Base-by-base conservation (phyloP, 140 eudicot genomes). In the Erigeron philadelphicus region DNA sequence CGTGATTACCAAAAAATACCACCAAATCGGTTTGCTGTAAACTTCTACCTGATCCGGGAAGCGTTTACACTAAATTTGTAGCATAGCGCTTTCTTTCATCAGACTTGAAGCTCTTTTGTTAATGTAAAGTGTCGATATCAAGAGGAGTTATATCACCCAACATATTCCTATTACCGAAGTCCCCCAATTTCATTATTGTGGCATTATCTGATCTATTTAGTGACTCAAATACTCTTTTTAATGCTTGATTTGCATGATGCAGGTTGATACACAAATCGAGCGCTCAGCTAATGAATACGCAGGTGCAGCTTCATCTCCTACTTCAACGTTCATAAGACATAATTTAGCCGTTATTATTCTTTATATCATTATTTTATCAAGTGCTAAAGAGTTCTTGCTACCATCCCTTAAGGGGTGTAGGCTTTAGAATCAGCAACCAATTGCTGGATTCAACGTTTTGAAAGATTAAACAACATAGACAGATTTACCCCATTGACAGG, bases 231-330 rank as follows among this genome's bases (percentile, higher is more conserved):
- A 64, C 44, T 16, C 11, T 5, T 65, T 11, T 53, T 8, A 44
- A 74, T 5, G 44, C n/a, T 74, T 18, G 7, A 45, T 64, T 54
- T 41, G 41, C 40, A 54, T 54, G 66, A 18, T 74, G 61, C 73
- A 74, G 73, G 68, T 38, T 49, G 66, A 66, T 67, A 74, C 59
- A 65, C 67, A 15, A 66, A 18, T 25, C 44, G 73, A 74, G 67
- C 19, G 13, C 79, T 25, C 2, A 53, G 61, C 4, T 60, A 45
- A 38, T 59, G 50, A 11, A 25, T 25, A 16, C 31, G 61, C 68
- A 44, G 68, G 79, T 74, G 55, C 44, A 56, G 45, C 19, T 56
- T 74, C 16, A 55, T 53, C 15, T 31, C 61, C 67, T 55, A 48
- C 41, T 52, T 60, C 12, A 59, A 45, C 9, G 16, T 61, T 13